Evolutionary conservation across 2,329 filamentous ascomycete genomes (phyloP), one percentile per base, ranked within the genome.

Genomic region (Mycosphaerella arachidis): DNA sequence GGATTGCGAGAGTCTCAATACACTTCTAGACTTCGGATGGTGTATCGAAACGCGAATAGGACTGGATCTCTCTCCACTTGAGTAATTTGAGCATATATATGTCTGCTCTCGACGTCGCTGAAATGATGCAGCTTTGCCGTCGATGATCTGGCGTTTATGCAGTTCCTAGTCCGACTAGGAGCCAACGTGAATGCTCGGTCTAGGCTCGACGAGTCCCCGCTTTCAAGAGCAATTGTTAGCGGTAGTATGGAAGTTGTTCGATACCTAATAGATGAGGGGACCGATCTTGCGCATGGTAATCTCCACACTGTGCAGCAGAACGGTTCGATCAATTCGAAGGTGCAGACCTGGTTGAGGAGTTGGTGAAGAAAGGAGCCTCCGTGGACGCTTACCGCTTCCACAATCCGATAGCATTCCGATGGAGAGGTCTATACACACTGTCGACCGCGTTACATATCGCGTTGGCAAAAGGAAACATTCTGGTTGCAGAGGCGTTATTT

Each of bases 121-220:
- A 48, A 48, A 2, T 3, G 13, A 4, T 48, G 43, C 43, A 48
- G 43, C 43, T 48, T 48, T 20, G 43, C 43, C 43, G 10, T 48
- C 2, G 43, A 48, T 48, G 43, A 48, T 48, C 43, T 48, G 24
- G 9, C 3, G 3, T 48, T 48, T 3, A 48, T 48, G 43, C 43
- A 48, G 10, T 48, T 5, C 24, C 43, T 48, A 48, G 24, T 48
- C 13, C 43, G 9, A 9, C 43, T 2, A 20, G 29, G 55, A 27
- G 55, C 55, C 8, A 45, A 57, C 67, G 35, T 52, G 18, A 52
- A 57, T 27, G 55, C 55, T 20, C 29, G 24, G 2, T 57, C 55
- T 12, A 37, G 46, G n/a, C 30, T 27, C 18, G 55, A 57, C 33
- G 55, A 57, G 46, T 27, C 55, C 3, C 20, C 30, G 16, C 48